Evolutionary conservation across 345 rosid species (phyloP), one percentile per base, ranked within the genome.

Genomic region (Lagerstroemia speciosa): DNA sequence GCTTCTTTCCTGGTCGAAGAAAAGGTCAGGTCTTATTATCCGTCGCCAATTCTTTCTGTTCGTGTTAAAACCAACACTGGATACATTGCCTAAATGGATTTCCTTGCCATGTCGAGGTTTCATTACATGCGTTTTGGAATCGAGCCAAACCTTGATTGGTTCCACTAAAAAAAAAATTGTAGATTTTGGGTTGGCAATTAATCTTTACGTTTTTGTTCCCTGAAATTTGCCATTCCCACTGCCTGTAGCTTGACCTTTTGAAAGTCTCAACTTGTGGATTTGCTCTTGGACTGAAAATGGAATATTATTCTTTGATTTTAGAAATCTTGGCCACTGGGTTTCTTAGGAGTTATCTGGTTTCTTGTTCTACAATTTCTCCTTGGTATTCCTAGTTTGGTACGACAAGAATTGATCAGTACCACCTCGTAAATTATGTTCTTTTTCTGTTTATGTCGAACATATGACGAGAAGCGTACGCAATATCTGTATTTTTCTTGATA

Each of bases 11-110:
- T 30, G 41, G 62, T 68, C 40, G 75, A 60, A 72, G 69, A 73
- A 48, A 70, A 71, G 79, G 74, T 74, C 73, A 75, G 84, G 74
- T 74, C 64, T 65, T 37, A 61, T 41, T 24, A 53, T 61, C 67
- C 52, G 57, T 67, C 70, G 71, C 80, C 36, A 40, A 40, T 40
- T 61, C 57, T n/a, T 41, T 41, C 60, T 46, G 63, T 30, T 30
- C 32, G 11, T 27, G 34, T 14, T 30, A 7, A 27, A 30, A 30
- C n/a, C 7, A 53, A 53, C 29, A 50, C 26, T 31, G 16, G 40
- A 68, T 40, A 29, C 31, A 65, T 60, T 69, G 53, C 71, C 61
- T 72, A 57, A 62, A 75, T 64, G 77, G 60, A 61, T 38, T 32
- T 58, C 0, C 37, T 24, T 24, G 38, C 19, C 55, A 20, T 40